Conservation (phyloP, 1,139 yeast species). For the Pneumocystis jirovecii region DNA sequence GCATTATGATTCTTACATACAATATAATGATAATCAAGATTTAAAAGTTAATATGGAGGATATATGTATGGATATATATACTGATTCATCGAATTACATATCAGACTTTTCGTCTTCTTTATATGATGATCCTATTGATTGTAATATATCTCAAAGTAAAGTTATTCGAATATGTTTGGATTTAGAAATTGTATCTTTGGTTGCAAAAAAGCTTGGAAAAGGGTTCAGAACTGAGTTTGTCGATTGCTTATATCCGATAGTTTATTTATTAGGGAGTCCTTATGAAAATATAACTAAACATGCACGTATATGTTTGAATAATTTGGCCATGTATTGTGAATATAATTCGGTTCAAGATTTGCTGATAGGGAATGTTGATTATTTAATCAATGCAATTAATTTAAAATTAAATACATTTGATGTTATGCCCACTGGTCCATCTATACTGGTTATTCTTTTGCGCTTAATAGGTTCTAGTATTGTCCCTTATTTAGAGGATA, state of each 20-base stretch:
- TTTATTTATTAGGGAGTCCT: not conserved
- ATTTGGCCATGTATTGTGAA: constrained; percentile 28
- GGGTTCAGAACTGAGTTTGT: not conserved
- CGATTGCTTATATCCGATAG: not conserved
- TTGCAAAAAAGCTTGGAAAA: not conserved
- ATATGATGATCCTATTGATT: not conserved
- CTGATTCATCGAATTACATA: not conserved
- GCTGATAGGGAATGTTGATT: constrained; percentile 59
- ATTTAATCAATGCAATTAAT: constrained; percentile 62
- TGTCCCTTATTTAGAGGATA: constrained; percentile 54
- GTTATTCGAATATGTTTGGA: not conserved
- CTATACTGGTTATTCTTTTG: constrained; percentile 50
- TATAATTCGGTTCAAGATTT: constrained; percentile 41
- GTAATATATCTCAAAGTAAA: not conserved
- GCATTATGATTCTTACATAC: not conserved
- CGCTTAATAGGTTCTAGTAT: constrained; percentile 55
- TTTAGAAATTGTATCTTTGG: not conserved
- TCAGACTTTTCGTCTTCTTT: not conserved
- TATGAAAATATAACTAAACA: not conserved
- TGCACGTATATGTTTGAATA: not conserved
- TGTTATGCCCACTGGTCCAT: constrained; percentile 60
- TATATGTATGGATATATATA: not conserved
- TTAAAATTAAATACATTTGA: constrained; percentile 49
- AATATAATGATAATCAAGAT: not conserved
- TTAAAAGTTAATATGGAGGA: not conserved